phyloP scores from a whole-genome alignment of 257 asterid genomes.

The Paraleonurus japonicus region DNA sequence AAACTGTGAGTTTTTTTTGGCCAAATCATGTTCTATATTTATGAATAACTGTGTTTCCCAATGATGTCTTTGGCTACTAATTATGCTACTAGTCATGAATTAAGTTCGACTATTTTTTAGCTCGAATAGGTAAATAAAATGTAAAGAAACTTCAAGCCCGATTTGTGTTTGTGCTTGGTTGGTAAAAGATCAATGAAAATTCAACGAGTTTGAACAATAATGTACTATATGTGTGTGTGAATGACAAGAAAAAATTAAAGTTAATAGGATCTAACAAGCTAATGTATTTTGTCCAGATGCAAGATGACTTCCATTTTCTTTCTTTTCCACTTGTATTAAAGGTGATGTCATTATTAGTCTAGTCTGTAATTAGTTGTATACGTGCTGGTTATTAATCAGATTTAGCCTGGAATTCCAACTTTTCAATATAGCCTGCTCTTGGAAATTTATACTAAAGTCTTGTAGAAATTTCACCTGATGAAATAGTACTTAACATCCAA shows the following conservation, averaged over 20 bases:
- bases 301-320: background rate
- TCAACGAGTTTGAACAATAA: background rate
- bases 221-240: background rate
- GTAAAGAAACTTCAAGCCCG: background rate
- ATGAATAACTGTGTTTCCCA: background rate
- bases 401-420: conserved; percentile 12
- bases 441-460: background rate
- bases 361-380: conserved; percentile 13
- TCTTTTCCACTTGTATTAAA: background rate
- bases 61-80: background rate
- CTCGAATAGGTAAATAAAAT: background rate
- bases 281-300: background rate
- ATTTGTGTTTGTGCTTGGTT: background rate
- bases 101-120: background rate
- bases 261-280: background rate
- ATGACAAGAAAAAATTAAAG: background rate
- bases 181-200: background rate
- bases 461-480: background rate
- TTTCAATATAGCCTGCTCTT: background rate
- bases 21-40: background rate
- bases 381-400: conserved; percentile 12
- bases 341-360: conserved; percentile 4
- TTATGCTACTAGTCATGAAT: background rate
- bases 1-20: background rate
- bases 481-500: background rate